These are phyloP conservation scores for Pseudogymnoascus sp. DNA, from an alignment of 2,329 filamentous ascomycete genomes.

Conservation along the genomic window DNA sequence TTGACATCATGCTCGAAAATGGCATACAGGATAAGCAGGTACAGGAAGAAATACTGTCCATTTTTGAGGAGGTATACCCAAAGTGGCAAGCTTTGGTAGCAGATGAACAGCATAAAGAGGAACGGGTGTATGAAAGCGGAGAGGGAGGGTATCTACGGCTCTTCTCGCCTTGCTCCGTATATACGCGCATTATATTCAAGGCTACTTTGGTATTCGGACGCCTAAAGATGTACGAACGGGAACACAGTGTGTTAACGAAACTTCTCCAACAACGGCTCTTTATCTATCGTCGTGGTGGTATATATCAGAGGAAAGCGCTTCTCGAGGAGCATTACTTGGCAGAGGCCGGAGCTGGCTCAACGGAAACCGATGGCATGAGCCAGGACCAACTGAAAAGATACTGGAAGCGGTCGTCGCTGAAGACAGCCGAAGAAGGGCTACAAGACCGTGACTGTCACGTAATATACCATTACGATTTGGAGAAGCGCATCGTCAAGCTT, in stretches of 20 bases:
- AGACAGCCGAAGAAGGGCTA: conserved; percentile 78
- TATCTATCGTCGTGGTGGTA: conserved; percentile 75
- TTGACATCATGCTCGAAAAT: conserved; percentile 76
- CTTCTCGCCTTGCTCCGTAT: conserved; percentile 86
- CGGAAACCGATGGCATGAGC: conserved; percentile 23
- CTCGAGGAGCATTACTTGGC: conserved; percentile 95
- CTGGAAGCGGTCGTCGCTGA: conserved; percentile 70
- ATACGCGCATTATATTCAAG: conserved; percentile 89
- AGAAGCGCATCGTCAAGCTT: conserved; percentile 87
- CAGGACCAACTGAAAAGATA: conserved; percentile 63
- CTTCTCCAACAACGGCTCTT: conserved; percentile 77
- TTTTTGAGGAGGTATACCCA: conserved; percentile 68
- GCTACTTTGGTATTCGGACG: conserved; percentile 70
- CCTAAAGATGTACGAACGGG: conserved; percentile 70
- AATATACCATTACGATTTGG: conserved; percentile 88
- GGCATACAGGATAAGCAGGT: conserved; percentile 60
- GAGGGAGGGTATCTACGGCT: conserved; percentile 85
- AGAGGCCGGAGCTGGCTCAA: conserved; percentile 19
- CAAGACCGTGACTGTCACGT: conserved; percentile 85
- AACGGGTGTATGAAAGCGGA: conserved; percentile 66
- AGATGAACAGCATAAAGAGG: conserved; percentile 73
- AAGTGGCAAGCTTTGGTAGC: conserved; percentile 69
- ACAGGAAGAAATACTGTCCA: conserved; percentile 59
- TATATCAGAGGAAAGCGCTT: conserved; percentile 93
- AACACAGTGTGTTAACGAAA: conserved; percentile 67